Percentiles rank a stretch among this genome's conserved stretches.
phyloP scores from a whole-genome alignment of 495 filamentous ascomycete genomes.

The Polyplosphaeria fusca region DNA sequence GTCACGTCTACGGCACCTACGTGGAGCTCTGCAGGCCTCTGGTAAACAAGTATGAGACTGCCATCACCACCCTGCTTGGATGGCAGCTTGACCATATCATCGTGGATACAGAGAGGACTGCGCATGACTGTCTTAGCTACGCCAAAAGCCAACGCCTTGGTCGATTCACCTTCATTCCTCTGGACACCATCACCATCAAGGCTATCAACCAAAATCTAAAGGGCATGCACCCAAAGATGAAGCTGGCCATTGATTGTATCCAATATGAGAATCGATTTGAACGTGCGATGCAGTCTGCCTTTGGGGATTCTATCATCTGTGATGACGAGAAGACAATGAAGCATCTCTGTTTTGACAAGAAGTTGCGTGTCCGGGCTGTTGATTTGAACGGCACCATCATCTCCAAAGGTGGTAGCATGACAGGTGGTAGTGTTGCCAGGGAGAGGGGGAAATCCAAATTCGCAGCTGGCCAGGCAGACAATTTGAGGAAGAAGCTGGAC shows the following conservation, averaged over 20 bases:
- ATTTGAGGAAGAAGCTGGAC: conserved; percentile 66
- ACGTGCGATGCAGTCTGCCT: conserved; percentile 90
- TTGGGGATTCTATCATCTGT: conserved; percentile 93
- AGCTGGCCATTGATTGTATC: conserved; percentile 92
- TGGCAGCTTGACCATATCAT: conserved; percentile 91
- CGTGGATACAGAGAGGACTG: conserved; percentile 94
- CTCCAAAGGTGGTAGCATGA: conserved; percentile 97
- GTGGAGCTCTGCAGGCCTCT: conserved; percentile 93
- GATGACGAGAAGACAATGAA: conserved; percentile 83
- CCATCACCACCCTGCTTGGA: conserved; percentile 87
- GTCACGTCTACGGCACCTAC: conserved; percentile 84
- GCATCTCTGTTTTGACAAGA: conserved; percentile 79
- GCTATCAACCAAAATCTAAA: conserved; percentile 85
- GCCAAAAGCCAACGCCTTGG: conserved; percentile 82
- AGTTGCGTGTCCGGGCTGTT: conserved; percentile 88
- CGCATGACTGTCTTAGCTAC: conserved; percentile 90
- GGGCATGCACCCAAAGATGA: conserved; percentile 77
- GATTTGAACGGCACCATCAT: conserved; percentile 90
- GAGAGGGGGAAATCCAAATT: conserved; percentile 73
- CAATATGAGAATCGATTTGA: conserved; percentile 86
- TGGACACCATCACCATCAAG: conserved; percentile 95
- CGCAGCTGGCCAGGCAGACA: conserved; percentile 84
- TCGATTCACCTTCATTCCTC: conserved; percentile 86
- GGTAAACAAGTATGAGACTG: conserved; percentile 91
- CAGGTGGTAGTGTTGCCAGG: conserved; percentile 77